Conservation (phyloP, 441 rosid genomes). For the Populus tomentosa region DNA sequence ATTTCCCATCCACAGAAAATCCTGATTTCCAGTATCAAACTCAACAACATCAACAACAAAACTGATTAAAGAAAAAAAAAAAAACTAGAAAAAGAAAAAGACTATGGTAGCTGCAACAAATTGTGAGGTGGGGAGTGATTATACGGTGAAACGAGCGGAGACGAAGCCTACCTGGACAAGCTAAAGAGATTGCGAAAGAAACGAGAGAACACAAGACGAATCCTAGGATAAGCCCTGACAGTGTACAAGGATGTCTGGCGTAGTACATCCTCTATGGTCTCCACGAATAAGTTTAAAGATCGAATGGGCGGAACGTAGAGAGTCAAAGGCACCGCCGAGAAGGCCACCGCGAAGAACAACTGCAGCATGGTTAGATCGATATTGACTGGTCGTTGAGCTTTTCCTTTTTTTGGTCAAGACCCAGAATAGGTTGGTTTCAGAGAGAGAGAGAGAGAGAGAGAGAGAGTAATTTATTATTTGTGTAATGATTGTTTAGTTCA, state of each 20-base stretch:
- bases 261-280: slow-evolving; percentile 45
- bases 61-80: neutral
- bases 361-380: slow-evolving; percentile 41
- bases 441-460: neutral
- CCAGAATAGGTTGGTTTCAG: neutral
- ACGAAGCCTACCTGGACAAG: slow-evolving; percentile 26
- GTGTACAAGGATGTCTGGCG: slow-evolving; percentile 37
- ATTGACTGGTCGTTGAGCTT: neutral
- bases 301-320: slow-evolving; percentile 69
- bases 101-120: no score
- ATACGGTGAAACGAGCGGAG: no score
- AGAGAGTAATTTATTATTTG: neutral
- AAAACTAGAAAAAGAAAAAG: neutral
- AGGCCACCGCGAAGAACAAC: slow-evolving; percentile 58
- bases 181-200: slow-evolving; percentile 32
- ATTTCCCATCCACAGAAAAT: neutral
- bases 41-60: neutral
- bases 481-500: neutral
- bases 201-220: slow-evolving; percentile 45
- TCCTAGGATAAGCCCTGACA: slow-evolving; percentile 40
- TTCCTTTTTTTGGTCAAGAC: neutral
- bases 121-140: no score
- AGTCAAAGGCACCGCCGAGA: slow-evolving; percentile 72
- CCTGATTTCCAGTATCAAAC: neutral
- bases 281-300: slow-evolving; percentile 51